Evolutionary conservation across 257 asterid genomes (phyloP).

Genomic region (Dorcoceras hygrometricum): DNA sequence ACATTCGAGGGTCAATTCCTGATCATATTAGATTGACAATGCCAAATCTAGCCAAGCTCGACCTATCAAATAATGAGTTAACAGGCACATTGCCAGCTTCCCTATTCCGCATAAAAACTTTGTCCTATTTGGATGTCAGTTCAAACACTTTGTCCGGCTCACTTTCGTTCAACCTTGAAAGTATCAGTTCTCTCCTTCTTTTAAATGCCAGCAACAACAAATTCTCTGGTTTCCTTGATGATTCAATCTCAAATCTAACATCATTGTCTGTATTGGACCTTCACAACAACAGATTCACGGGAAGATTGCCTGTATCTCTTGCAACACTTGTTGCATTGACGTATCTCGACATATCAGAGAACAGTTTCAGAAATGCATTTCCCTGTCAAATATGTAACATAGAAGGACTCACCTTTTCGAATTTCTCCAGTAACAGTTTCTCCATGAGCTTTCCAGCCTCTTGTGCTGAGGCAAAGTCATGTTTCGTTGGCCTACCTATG

Average conservation of each 20-base stretch:
- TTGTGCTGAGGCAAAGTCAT: constrained; percentile 37
- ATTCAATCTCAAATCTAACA: constrained; percentile 46
- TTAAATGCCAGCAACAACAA: constrained; percentile 64
- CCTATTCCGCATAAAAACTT: constrained; percentile 39
- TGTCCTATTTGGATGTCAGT: constrained; percentile 65
- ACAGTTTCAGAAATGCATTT: constrained; percentile 46
- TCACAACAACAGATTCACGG: constrained; percentile 56
- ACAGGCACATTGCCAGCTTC: constrained; percentile 59
- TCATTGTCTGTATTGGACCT: constrained; percentile 62
- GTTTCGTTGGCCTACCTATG: constrained; percentile 29
- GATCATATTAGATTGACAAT: constrained; percentile 31
- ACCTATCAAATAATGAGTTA: constrained; percentile 54
- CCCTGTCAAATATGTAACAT: constrained; percentile 68
- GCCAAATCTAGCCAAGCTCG: constrained; percentile 51
- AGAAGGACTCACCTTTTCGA: constrained; percentile 50
- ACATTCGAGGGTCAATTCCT: constrained; percentile 49
- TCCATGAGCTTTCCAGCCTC: constrained; percentile 34
- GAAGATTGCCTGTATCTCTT: constrained; percentile 52
- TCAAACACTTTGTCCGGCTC: constrained; percentile 52
- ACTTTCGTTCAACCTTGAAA: constrained; percentile 28
- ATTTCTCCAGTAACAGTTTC: constrained; percentile 69
- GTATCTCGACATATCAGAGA: constrained; percentile 71
- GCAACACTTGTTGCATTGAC: constrained; percentile 56
- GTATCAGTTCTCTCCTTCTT: constrained; percentile 44
- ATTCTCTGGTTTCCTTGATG: constrained; percentile 43